phyloP scores from a whole-genome alignment of 805 yeast species.

The Tetrapisispora iriomotensis region DNA sequence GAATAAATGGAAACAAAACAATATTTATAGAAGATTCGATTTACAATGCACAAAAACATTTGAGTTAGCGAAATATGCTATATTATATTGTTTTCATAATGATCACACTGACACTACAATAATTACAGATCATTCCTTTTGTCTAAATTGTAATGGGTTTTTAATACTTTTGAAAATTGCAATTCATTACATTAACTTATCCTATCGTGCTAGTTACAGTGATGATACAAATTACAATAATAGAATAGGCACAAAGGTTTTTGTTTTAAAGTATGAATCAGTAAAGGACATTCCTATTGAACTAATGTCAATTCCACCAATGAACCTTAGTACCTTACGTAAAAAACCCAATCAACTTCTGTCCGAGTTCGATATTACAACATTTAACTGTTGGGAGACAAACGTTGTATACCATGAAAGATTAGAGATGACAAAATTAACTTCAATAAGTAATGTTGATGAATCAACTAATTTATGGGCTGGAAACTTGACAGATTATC shows the following conservation, averaged over 20 bases:
- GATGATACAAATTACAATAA: constrained; percentile 4
- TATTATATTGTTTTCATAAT: constrained; percentile 58
- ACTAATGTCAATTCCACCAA: constrained; percentile 21
- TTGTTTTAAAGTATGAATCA: constrained; percentile 8
- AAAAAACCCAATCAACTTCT: constrained; percentile 15
- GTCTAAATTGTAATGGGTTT: constrained; percentile 15
- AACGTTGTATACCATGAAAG: constrained; percentile 66
- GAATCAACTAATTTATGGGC: constrained; percentile 49
- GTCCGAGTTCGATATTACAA: constrained; percentile 32
- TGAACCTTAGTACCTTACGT: constrained; percentile 7
- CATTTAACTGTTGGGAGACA: constrained; percentile 53
- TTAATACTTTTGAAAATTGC: constrained; percentile 38
- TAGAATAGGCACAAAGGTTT: constrained; percentile 2
- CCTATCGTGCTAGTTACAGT: background rate
- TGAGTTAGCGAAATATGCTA: constrained; percentile 62
- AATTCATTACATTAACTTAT: constrained; percentile 24
- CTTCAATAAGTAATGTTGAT: constrained; percentile 57
- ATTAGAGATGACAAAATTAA: constrained; percentile 75
- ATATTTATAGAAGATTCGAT: constrained; percentile 74
- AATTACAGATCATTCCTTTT: constrained; percentile 9
- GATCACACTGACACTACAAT: constrained; percentile 17
- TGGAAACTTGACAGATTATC: constrained; percentile 74
- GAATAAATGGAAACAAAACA: constrained; percentile 40
- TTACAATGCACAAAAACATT: constrained; percentile 68
- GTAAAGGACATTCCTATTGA: constrained; percentile 13